Evolutionary conservation across 2,329 filamentous ascomycete species (phyloP).

Genomic region (Aspergillaceae sp.): DNA sequence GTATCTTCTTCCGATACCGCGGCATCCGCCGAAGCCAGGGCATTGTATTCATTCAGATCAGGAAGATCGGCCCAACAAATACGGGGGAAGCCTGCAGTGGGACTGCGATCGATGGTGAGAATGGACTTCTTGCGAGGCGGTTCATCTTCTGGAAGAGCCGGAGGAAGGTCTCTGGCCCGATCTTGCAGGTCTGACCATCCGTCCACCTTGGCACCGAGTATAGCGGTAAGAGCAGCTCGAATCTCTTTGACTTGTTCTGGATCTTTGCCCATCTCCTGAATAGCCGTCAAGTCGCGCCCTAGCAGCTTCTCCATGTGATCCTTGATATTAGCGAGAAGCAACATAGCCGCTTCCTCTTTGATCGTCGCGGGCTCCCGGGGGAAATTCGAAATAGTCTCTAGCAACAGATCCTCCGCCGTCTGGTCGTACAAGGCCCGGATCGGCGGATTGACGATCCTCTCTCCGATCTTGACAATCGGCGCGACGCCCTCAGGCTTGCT

Average conservation of each 20-base stretch:
- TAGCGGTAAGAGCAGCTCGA: conserved; percentile 35
- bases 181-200: conserved; percentile 37
- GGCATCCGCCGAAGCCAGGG: conserved; percentile 29
- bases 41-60: conserved; percentile 35
- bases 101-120: conserved; percentile 34
- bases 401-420: conserved; percentile 35
- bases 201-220: conserved; percentile 37
- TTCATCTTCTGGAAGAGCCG: conserved; percentile 27
- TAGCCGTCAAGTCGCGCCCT: conserved; percentile 35
- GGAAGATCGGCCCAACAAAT: conserved; percentile 38
- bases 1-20: conserved; percentile 38
- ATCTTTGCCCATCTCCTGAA: conserved; percentile 39
- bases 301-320: conserved; percentile 42
- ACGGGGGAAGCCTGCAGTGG: conserved; percentile 31
- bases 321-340: conserved; percentile 41
- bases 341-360: conserved; percentile 40
- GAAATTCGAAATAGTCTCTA: conserved; percentile 38
- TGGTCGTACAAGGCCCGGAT: conserved; percentile 36
- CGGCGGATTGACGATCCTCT: conserved; percentile 34
- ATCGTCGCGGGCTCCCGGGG: conserved; percentile 36
- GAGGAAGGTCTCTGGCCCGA: conserved; percentile 28
- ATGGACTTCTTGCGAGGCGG: conserved; percentile 34
- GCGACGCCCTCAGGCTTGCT: conserved; percentile 31
- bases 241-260: conserved; percentile 39
- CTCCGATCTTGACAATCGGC: conserved; percentile 35